Base-by-base conservation (phyloP, 148 eudicot genomes). In the Amaranthus hypochondriacus region DNA sequence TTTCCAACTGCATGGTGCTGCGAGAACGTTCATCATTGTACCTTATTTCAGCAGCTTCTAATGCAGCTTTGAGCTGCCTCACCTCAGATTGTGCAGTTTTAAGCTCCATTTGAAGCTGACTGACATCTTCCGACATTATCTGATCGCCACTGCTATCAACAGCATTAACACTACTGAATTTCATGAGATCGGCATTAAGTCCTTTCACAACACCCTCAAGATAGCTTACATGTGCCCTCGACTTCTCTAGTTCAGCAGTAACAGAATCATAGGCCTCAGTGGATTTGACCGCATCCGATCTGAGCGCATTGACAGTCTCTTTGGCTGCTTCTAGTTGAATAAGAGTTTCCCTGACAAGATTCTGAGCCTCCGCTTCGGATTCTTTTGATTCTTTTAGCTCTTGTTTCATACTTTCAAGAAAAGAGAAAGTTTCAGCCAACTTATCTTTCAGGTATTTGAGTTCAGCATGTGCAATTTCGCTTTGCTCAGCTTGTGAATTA, bases 251-350 rank as follows among this genome's bases (percentile, higher is more conserved):
- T 81, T 89, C 96, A 5, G 73, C 72, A 68, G 77, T 80, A 53
- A 83, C 46, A 10, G 85, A 74, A 62, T 77, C 68, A 65, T 80
- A 81, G 44, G 79, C 87, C 71, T 89, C 90, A 43, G 14, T 71
- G 13, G 87, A 77, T 56, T 73, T 78, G 56, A 48, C n/a, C 63
- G 80, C 81, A 15, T 86, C 86, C 28, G 79, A 81, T 66, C 88
- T 84, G 14, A 91, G 88, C n/a, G 81, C 43, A 76, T 83, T 90
- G 49, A 88, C 82, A 12, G 84, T 82, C 71, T 75, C 87, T 72
- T 87, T 94, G 7, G 97, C 96, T 21, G 78, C 83, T 81, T 89
- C 91, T 12, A 94, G 88, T 76, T 91, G 95, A 49, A 82, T 69
- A 44, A 91, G 74, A 50, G 95, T 91, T 77, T 89, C 87, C 21